phyloP scores from a whole-genome alignment of 371 early-diverging fungal species.

The Actinomortierella ambigua region DNA sequence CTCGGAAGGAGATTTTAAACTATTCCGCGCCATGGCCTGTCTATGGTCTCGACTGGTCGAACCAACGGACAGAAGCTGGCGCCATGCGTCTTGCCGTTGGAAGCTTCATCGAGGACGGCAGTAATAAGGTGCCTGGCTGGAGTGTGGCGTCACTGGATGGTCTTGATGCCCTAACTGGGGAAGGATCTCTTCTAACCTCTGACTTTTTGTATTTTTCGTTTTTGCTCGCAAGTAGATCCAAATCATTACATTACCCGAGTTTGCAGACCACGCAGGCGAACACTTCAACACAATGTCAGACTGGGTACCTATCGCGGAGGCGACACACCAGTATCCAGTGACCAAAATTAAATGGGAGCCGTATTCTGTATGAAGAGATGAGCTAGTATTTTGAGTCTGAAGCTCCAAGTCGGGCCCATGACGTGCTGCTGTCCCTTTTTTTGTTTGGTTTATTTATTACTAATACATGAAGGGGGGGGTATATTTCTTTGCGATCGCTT shows the following conservation, averaged over 20 bases:
- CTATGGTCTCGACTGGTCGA: constrained; percentile 88
- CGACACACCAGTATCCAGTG: constrained; percentile 85
- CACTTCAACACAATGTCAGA: constrained; percentile 54
- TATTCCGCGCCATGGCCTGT: constrained; percentile 88
- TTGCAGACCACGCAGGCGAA: constrained; percentile 41
- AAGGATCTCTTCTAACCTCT: neutral
- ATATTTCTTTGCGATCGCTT: neutral
- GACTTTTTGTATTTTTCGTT: neutral
- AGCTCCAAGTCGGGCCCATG: too few relatives aligned
- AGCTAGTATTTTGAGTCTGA: too few relatives aligned
- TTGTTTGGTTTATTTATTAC: neutral
- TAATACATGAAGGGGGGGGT: neutral
- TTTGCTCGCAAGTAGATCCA: constrained; percentile 52
- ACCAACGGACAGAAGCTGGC: constrained; percentile 63
- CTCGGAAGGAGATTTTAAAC: constrained; percentile 77
- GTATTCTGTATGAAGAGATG: constrained; percentile 6
- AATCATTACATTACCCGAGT: constrained; percentile 64
- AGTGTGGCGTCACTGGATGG: too few relatives aligned
- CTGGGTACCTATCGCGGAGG: constrained; percentile 78
- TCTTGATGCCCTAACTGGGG: too few relatives aligned
- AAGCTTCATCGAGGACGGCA: constrained; percentile 80
- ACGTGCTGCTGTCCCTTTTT: too few relatives aligned
- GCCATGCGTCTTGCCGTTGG: constrained; percentile 83
- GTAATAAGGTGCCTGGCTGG: too few relatives aligned
- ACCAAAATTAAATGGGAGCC: constrained; percentile 93